Evolutionary conservation across 768 basidiomycete species (phyloP), one percentile per base, ranked within the genome.

Genomic region (Auricularia sp.): DNA sequence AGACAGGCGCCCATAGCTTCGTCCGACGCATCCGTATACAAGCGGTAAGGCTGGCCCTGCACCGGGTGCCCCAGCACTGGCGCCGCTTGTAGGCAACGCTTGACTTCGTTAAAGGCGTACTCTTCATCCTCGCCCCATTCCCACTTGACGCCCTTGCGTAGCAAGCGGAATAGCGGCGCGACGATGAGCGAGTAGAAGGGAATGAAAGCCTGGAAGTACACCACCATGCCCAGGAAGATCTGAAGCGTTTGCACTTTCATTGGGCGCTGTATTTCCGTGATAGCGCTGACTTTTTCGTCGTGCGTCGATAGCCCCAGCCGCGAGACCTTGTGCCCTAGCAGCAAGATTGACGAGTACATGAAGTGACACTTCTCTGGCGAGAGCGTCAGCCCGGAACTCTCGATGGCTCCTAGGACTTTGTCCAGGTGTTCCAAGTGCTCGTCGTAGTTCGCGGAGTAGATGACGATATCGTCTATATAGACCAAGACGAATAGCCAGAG

Each of bases 381-480:
- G 0, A 78, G 67, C 1, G 77, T 78, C 1, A 79, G 69, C 24
- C 69, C 67, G 0, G 75, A 69, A 2, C 64, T 54, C 0, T n/a
- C 64, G 36, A 79, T 76, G 0, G 74, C 74, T 21, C 54, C 34
- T 2, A 77, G 64, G 0, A 78, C 74, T 5, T 62, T 13, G 33
- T 75, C 65, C 14, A 72, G 36, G 35, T 70, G 71, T 4, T 35
- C 35, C 4, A 42, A 1, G 65, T 80, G 77, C 1, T 79, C 72
- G 0, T 75, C 66, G 2, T 72, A 72, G 0, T 63, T 66, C 39
- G 63, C 39, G 0, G 74, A 76, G 62, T 71, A 79, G 0, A 79
- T 70, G 0, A 80, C 72, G 1, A 80, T 80, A 54, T 81, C 74
- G 58, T 81, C 76, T 6, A 80, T 78, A 59, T 80, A 81, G 0